phyloP scores from a whole-genome alignment of 1,139 yeast species.

The Sugiyamaella sp. region DNA sequence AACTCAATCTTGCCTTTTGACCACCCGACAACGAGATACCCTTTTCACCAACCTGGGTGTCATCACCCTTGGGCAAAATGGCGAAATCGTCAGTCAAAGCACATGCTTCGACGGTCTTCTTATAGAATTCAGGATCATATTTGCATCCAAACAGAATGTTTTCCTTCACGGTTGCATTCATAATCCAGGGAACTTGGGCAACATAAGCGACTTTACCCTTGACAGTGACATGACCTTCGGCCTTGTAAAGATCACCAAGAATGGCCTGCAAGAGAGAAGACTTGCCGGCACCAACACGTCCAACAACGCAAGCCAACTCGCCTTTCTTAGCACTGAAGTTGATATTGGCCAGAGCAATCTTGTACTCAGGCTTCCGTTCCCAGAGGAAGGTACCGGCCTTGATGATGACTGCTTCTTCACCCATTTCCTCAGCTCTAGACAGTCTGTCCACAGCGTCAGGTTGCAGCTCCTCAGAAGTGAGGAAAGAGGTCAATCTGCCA shows the following conservation, averaged over 20 bases:
- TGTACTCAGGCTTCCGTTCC: conserved; percentile 77
- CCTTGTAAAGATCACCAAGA: conserved; percentile 82
- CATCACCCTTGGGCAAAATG: conserved; percentile 83
- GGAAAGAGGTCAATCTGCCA: conserved; percentile 70
- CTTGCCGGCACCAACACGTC: conserved; percentile 92
- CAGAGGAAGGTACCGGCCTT: conserved; percentile 83
- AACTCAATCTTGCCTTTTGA: conserved; percentile 89
- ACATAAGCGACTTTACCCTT: conserved; percentile 89
- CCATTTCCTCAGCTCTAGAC: conserved; percentile 55
- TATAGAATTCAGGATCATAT: conserved; percentile 78
- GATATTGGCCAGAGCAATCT: conserved; percentile 74
- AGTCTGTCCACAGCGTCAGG: conserved; percentile 67
- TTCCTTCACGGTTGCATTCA: conserved; percentile 90
- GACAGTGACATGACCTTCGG: conserved; percentile 71
- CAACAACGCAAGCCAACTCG: conserved; percentile 83
- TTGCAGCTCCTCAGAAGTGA: conserved; percentile 80
- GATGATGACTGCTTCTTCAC: conserved; percentile 72
- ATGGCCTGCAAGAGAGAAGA: conserved; percentile 83
- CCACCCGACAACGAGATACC: conserved; percentile 97
- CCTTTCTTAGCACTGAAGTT: conserved; percentile 76
- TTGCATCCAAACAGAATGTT: conserved; percentile 88
- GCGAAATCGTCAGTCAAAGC: conserved; percentile 81
- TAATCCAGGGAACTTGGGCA: conserved; percentile 94
- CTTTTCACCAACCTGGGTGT: conserved; percentile 93
- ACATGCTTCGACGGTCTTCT: conserved; percentile 82